Evolutionary conservation across 1,139 yeast species (phyloP).

Genomic region (Geotrichum macrosporum): DNA sequence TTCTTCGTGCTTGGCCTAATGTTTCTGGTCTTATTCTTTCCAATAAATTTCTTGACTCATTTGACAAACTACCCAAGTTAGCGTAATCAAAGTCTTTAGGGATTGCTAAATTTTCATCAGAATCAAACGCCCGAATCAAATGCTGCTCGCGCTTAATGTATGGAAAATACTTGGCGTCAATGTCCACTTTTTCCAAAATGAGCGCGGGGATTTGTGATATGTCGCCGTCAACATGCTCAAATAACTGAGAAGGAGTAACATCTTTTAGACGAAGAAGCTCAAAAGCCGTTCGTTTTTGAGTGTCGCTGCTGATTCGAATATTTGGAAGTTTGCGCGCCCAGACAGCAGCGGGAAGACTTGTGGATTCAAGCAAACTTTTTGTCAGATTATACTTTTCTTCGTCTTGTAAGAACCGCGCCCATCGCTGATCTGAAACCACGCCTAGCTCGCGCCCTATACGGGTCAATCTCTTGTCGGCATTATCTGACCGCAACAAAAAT

Average conservation of each 20-base stretch:
- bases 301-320: constrained; percentile 37
- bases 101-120: constrained; percentile 69
- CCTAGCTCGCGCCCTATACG: constrained; percentile 63
- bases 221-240: constrained; percentile 27
- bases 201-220: constrained; percentile 57
- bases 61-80: constrained; percentile 51
- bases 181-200: constrained; percentile 57
- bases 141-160: constrained; percentile 69
- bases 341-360: constrained; percentile 50
- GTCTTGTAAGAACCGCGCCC: constrained; percentile 48
- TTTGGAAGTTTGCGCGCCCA: constrained; percentile 49
- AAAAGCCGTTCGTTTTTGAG: constrained; percentile 51
- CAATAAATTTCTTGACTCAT: constrained; percentile 67
- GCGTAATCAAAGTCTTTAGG: constrained; percentile 65
- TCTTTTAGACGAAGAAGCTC: constrained; percentile 50
- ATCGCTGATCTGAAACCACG: constrained; percentile 60
- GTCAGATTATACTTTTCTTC: constrained; percentile 45
- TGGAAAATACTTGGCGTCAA: constrained; percentile 81
- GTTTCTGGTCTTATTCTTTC: constrained; percentile 80
- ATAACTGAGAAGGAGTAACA: constrained; percentile 37
- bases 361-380: constrained; percentile 44
- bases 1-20: constrained; percentile 89
- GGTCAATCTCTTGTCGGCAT: constrained; percentile 84
- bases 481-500: constrained; percentile 83
- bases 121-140: constrained; percentile 68